Base-by-base conservation (phyloP, 2,329 filamentous ascomycete species). In the Microthyrium microscopicum region DNA sequence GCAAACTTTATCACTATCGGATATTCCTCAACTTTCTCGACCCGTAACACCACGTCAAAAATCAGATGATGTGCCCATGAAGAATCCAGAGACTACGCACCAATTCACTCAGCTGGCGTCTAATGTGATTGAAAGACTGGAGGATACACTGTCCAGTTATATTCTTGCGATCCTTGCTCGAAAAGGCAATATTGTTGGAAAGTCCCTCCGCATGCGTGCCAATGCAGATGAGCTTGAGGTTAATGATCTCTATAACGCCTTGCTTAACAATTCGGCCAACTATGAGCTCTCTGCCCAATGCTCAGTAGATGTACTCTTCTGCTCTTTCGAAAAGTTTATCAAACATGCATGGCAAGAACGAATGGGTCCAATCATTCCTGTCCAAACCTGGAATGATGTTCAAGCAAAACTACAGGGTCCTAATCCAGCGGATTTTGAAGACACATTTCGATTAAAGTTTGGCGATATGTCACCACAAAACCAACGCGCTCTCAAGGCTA, bases 241-340 rank as follows among this genome's bases (percentile, higher is more conserved):
- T 43, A 93, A 93, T 46, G 83, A 92, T 44, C 62, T 94, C 2
- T 94, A 93, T 56, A 93, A 93, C 49, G 70, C 74, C 21, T 66
- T 94, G 11, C 73, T 92, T 13, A 84, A 93, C 50, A 78, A 78
- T 41, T 81, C 84, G 0, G 77, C 72, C 33, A 83, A 82, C 46
- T 67, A 80, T 41, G 78, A 91, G 34, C 62, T 74, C 7, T 73
- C 80, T 2, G 68, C 73, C 0, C 83, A 93, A 38, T 66, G 81
- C 6, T 69, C 75, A 3, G 73, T 87, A 6, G 84, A 94, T 47
- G 74, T 87, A 15, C 67, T 95, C 4, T 92, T 94, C 48, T 78
- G 80, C 18, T 79, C 85, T 0, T 95, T 94, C 50, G 85, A 94
- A 51, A 94, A 91, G 40, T 95, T 94, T 44, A 60, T 94, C 39